Conservation (phyloP, 1,139 yeast species). For the Pneumocystis wakefieldiae region DNA sequence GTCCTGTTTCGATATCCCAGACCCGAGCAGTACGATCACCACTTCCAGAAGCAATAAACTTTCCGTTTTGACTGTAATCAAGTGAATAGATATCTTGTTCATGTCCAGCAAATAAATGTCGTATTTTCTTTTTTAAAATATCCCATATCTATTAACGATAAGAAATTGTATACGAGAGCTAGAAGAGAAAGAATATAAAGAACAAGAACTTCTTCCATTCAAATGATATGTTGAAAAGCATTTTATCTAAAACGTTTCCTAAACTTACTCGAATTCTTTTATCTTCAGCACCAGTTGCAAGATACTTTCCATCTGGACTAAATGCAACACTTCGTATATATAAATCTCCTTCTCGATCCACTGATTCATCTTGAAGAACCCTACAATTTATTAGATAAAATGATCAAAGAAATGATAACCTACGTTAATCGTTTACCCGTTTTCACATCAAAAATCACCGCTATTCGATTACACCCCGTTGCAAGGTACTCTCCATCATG, state of each 20-base stretch:
- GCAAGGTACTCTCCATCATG: slow-evolving; percentile 88
- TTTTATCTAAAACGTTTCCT: too few species aligned
- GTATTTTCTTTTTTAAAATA: slow-evolving; percentile 69
- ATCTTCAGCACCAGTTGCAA: slow-evolving; percentile 98
- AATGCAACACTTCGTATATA: slow-evolving; percentile 92
- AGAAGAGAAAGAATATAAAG: background rate
- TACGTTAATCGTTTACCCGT: slow-evolving; percentile 76
- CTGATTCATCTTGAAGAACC: slow-evolving; percentile 63
- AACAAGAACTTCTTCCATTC: background rate
- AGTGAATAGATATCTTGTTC: slow-evolving; percentile 95
- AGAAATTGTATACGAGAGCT: background rate
- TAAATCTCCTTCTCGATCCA: slow-evolving; percentile 49
- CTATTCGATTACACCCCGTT: slow-evolving; percentile 92
- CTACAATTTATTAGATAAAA: background rate
- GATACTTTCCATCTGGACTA: slow-evolving; percentile 87
- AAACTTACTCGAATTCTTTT: slow-evolving; percentile 51
- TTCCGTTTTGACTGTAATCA: slow-evolving; percentile 91
- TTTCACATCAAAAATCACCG: slow-evolving; percentile 84
- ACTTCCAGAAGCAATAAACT: slow-evolving; percentile 85
- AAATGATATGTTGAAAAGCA: too few species aligned
- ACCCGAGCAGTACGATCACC: slow-evolving; percentile 94
- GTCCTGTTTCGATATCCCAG: slow-evolving; percentile 90
- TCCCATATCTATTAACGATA: slow-evolving; percentile 53
- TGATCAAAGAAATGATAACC: background rate
- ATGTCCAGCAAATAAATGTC: slow-evolving; percentile 81